Percentiles rank a stretch among this genome's conserved stretches.
Conservation (phyloP, 495 filamentous ascomycete genomes). For the Cairneyella variabilis region DNA sequence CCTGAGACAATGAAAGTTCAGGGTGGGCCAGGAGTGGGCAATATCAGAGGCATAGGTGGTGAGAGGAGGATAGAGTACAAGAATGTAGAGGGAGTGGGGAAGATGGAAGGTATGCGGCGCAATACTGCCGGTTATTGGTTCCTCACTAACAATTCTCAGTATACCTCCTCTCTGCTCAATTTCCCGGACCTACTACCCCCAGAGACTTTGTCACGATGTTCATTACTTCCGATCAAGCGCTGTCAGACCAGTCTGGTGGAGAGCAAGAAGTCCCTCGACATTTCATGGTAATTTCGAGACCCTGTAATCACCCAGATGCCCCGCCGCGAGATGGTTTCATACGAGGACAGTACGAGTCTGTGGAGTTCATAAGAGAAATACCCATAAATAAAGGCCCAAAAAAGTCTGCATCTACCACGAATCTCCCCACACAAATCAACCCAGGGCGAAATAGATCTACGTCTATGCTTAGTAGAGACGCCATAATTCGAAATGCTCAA, state of each 20-base stretch:
- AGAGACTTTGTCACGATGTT: conserved; percentile 82
- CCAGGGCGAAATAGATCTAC: conserved; percentile 10
- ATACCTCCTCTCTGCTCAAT: conserved; percentile 82
- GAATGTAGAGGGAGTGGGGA: conserved; percentile 50
- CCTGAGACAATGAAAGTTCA: conserved; percentile 56
- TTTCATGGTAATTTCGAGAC: conserved; percentile 84
- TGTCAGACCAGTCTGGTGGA: conserved; percentile 14
- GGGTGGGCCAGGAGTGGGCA: conserved; percentile 60
- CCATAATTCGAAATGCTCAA: conserved; percentile 22
- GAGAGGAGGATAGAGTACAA: conserved; percentile 65
- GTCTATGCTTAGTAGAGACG: conserved; percentile 20
- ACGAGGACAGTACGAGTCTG: conserved; percentile 82
- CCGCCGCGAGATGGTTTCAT: conserved; percentile 66
- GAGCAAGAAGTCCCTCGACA: conserved; percentile 44
- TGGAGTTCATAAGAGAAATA: conserved; percentile 88
- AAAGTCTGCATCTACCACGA: conserved; percentile 22
- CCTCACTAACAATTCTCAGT: conserved; percentile 40
- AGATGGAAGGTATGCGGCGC: conserved; percentile 47
- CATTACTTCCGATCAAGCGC: conserved; percentile 49
- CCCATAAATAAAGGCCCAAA: conserved; percentile 39
- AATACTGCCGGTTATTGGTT: neutral
- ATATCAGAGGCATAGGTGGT: conserved; percentile 78
- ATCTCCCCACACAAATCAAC: conserved; percentile 14
- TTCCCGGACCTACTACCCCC: conserved; percentile 82
- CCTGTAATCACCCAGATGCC: conserved; percentile 70